phyloP scores from a whole-genome alignment of 164 flowering plant genomes.

The Vitis rotundifolia region DNA sequence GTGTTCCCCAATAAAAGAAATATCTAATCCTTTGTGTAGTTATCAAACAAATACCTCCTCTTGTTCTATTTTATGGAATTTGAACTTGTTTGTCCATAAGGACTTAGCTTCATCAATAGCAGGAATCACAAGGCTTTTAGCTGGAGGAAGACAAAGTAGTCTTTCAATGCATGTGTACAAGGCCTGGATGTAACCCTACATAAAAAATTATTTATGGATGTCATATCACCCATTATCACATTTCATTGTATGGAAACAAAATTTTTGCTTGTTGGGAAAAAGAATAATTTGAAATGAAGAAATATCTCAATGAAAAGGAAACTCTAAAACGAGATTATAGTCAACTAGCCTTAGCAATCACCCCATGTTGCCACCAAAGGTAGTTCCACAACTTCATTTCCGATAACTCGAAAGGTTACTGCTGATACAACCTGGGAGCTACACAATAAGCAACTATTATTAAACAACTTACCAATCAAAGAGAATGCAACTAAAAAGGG shows the following conservation, averaged over 20 bases:
- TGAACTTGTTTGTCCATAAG: slow-evolving; percentile 57
- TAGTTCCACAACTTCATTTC: slow-evolving; percentile 53
- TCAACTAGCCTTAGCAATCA: slow-evolving; percentile 48
- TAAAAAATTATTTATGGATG: background rate
- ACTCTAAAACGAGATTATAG: background rate
- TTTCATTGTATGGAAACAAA: no score
- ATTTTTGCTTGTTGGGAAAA: no score
- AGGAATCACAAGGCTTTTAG: slow-evolving; percentile 54
- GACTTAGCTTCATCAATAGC: slow-evolving; percentile 58
- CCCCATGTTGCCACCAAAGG: slow-evolving; percentile 65
- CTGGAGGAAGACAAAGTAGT: slow-evolving; percentile 41
- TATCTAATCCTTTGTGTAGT: no score
- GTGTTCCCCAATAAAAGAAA: no score
- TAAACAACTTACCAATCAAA: background rate
- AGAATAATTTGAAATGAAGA: background rate
- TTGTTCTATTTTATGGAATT: slow-evolving; percentile 38
- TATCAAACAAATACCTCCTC: slow-evolving; percentile 37
- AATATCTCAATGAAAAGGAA: background rate
- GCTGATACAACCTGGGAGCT: slow-evolving; percentile 54
- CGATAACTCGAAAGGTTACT: slow-evolving; percentile 51
- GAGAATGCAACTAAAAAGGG: background rate
- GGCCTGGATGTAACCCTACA: slow-evolving; percentile 66
- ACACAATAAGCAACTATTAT: slow-evolving; percentile 12
- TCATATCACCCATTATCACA: background rate
- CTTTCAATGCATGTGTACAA: slow-evolving; percentile 37